Evolutionary conservation across 106 monocot species (phyloP), one percentile per base, ranked within the genome.

Genomic region (Dactylorhiza incarnata): DNA sequence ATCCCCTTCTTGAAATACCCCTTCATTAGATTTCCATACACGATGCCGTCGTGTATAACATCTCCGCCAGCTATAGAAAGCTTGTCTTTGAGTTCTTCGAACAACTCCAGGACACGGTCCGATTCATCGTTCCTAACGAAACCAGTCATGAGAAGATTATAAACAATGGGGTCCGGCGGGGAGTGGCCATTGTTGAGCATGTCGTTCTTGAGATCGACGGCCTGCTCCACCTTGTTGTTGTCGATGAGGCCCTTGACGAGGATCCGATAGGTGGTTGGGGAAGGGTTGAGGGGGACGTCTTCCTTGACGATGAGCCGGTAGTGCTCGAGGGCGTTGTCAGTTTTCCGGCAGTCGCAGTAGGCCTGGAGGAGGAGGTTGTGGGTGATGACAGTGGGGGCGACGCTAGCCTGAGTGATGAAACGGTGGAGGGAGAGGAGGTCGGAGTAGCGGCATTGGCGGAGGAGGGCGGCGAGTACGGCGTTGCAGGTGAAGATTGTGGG

Each of bases 11-110:
- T 72, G 79, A 97, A 94, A 72, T 89, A 89, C 1, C 78, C 91
- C 61, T 94, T 93, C 94, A 97, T 97, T 48, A 94, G 77, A 72
- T 86, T 97, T 78, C 97, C 97, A 67, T 89, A 97, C 11, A 89
- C 82, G 44, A 78, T 77, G 12, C 97, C 94, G 62, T 93, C 93
- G 6, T 20, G 37, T 10, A 97, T 71, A 44, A 6, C 20, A 6
- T 78, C 84, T 16, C 86, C 87, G 9, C 86, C 93, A 19, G 80
- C 84, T 9, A 85, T 85, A 6, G 87, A 90, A 19, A 93, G 76
- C 76, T 89, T 96, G 53, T 96, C 94, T 73, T 80, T 86, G 50
- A 94, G 74, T 56, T 94, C 97, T 9, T 89, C 81, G 61, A 76
- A 89, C 44, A 94, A 73, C 22, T 74, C 73, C 9, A 97, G 5